These are phyloP conservation scores for Beauveria caledonica DNA, from an alignment of 2,329 filamentous ascomycete genomes.

Conservation along the genomic window DNA sequence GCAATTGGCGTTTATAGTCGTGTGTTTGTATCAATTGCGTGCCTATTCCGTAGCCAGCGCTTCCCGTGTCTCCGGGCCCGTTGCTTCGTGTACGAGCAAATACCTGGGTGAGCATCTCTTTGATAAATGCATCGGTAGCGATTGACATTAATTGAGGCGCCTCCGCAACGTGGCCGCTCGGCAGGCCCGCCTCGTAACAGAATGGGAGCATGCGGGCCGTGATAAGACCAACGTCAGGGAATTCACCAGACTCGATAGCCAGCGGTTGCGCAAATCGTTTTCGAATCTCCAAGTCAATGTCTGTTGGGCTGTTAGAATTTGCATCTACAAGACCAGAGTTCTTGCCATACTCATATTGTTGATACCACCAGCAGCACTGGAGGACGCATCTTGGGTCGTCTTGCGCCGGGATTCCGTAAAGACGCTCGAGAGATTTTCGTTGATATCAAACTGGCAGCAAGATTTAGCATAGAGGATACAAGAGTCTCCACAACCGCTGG, in stretches of 20 bases:
- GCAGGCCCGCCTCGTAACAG: conserved; percentile 58
- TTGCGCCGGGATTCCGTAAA: conserved; percentile 44
- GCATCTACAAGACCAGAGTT: neutral
- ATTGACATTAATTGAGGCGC: conserved; percentile 56
- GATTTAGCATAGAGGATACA: neutral
- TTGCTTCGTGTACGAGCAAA: conserved; percentile 59
- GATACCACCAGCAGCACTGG: conserved; percentile 59
- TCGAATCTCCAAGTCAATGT: conserved; percentile 58
- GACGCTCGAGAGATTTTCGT: conserved; percentile 43
- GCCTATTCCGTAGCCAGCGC: conserved; percentile 55
- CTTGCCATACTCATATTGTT: conserved; percentile 66
- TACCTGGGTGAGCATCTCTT: conserved; percentile 54
- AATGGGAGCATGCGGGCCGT: conserved; percentile 59
- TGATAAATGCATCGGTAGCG: conserved; percentile 59
- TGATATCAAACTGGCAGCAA: conserved; percentile 41
- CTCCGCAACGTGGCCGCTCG: conserved; percentile 49
- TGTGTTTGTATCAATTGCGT: conserved; percentile 70
- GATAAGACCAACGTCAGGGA: conserved; percentile 56
- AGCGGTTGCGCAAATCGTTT: conserved; percentile 58
- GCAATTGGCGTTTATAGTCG: conserved; percentile 66
- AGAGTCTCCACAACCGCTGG: neutral
- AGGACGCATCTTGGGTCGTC: conserved; percentile 50
- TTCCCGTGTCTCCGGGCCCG: conserved; percentile 53
- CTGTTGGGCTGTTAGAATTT: conserved; percentile 29
- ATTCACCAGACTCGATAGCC: conserved; percentile 60